Base-by-base conservation (phyloP, 2,329 filamentous ascomycete genomes). In the Penicillium frequentans region DNA sequence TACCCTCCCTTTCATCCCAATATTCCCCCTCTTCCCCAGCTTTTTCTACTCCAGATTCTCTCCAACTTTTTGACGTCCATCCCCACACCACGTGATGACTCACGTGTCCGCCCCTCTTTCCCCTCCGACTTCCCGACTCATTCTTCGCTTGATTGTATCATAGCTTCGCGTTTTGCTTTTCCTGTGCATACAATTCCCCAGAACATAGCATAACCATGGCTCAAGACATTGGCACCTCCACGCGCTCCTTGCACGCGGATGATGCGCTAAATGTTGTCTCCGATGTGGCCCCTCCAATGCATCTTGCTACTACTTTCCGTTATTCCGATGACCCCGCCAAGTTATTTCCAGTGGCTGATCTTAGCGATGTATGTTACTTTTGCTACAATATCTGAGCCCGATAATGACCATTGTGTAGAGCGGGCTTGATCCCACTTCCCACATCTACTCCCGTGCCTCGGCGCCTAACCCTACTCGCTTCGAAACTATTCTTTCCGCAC, bases 261-360 rank as follows among this genome's bases (percentile, higher is more conserved):
- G 88, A 96, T 77, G 81, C 81, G 66, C 82, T 95, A 67, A 90
- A 91, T 74, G 77, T 81, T 33, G 85, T 90, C 64, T 82, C 86
- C 50, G 91, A 95, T 70, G 89, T 98, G 54, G 92, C 93, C 13
- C 93, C 95, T 57, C 86, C 93, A 4, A 82, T 98, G 70, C 93
- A 98, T 73, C 86, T 96, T 62, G 92, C 91, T 60, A 97, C 93
- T 13, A 98, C 91, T 16, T 98, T 91, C 76, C 87, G 91, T 65
- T 98, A 97, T 74, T 80, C 82, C 27, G 76, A 80, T 52, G 83
- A 96, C 70, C 90, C 91, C 2, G 82, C 86, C 6, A 73, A 85
- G 27, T 83, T 96, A 46, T 64, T 78, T 8, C 80, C 82, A 2
- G 72, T 75, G 14, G 69, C 76, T 59, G 71, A 89, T 27, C 53